These are phyloP conservation scores for Sarocladiaceae sp. DNA, from an alignment of 2,329 filamentous ascomycete species.

Conservation along the genomic window DNA sequence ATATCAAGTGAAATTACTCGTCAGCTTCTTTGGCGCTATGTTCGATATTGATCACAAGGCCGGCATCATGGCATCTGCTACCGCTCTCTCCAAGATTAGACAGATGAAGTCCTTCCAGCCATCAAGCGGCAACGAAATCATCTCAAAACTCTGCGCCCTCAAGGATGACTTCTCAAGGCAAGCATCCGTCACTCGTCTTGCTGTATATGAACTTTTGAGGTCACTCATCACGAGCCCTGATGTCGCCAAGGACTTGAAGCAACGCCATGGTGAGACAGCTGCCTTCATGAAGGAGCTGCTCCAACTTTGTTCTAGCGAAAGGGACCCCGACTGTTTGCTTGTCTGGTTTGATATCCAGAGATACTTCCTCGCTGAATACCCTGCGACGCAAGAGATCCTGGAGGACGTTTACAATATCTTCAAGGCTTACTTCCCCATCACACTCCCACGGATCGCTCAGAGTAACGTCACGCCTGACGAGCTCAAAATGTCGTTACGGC, in stretches of 20 bases:
- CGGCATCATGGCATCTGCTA: conserved; percentile 48
- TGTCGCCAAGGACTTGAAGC: conserved; percentile 37
- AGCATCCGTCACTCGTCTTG: conserved; percentile 42
- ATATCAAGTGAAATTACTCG: conserved; percentile 33
- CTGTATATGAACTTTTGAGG: conserved; percentile 44
- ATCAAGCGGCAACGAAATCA: conserved; percentile 39
- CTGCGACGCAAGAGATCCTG: conserved; percentile 37
- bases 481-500: conserved; percentile 45
- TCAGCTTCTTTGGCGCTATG: conserved; percentile 52
- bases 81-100: conserved; percentile 43
- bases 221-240: conserved; percentile 36
- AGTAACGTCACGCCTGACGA: conserved; percentile 50
- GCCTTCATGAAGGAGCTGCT: conserved; percentile 44
- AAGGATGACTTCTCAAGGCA: conserved; percentile 53
- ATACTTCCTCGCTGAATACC: conserved; percentile 38
- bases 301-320: conserved; percentile 45
- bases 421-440: conserved; percentile 57
- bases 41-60: conserved; percentile 54
- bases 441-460: conserved; percentile 43
- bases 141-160: conserved; percentile 42
- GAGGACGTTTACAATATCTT: conserved; percentile 48
- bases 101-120: conserved; percentile 46
- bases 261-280: conserved; percentile 34
- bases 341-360: conserved; percentile 49
- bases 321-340: conserved; percentile 51